Base-by-base conservation (phyloP, 225 moss, liverwort and hornwort species). In the Climacium dendroides region DNA sequence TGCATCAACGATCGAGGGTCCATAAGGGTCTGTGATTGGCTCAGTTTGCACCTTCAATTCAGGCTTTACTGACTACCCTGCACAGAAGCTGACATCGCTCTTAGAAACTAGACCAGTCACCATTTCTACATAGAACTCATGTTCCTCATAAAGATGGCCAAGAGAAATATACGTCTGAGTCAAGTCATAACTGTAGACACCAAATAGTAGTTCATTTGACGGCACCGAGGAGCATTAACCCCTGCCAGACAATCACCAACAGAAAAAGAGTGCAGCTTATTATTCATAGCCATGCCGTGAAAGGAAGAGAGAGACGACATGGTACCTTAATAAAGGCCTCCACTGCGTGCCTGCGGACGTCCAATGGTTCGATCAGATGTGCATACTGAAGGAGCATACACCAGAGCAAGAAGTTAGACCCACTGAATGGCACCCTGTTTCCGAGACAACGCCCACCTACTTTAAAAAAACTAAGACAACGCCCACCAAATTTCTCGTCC, bases 1-100 rank as follows among this genome's bases (percentile, higher is more conserved):
- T 78, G 91, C 83, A 58, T 96, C 96, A 17, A 94, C 94, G 48
- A 97, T 96, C 14, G 93, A 95, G 52, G 95, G 95, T 75, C 95
- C 95, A 87, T 93, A 97, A 73, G 96, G 90, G 78, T 97, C 95
- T 60, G 90, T 86, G 83, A 97, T 95, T 18, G 91, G 92, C 79
- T 97, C 94, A 62, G 92, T 92, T 80, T 94, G 93, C 70, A 97
- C 95, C 87, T 89, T 55, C 83, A 97, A 87, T 24, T 86, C 91
- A 87, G 94, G 95, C 63, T 95, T 97, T 60, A 97, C 81, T 32
- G 95, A 95, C 95, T 94, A 89, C 58, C 87, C 87, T 90, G 85
- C 78, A 80, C 88, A 82, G 54, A 84, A 90, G 57, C 41, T 67
- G 7, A 9, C 53, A 74, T 66, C 30, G 66, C 61, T 85, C 63